Conservation (phyloP, 306 rosid species). For the Cicer pinnatifidum region DNA sequence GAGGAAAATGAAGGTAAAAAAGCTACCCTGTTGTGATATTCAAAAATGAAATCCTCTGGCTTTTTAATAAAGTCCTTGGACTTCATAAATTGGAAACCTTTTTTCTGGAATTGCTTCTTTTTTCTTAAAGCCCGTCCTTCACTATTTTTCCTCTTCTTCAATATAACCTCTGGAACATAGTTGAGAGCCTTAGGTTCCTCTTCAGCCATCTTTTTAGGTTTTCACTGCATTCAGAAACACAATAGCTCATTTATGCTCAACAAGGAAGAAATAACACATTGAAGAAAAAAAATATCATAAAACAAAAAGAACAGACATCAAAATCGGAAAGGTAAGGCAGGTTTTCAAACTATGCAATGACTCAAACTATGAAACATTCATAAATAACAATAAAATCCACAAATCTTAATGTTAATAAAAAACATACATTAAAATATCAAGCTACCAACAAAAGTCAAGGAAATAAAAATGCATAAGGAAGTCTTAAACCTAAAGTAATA, state of each 20-base stretch:
- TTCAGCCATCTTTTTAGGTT: slow-evolving; percentile 44
- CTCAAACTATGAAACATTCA: too few relatives aligned
- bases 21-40: slow-evolving; percentile 68
- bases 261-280: background rate
- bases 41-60: slow-evolving; percentile 79
- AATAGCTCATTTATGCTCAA: background rate
- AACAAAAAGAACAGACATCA: background rate
- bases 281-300: background rate
- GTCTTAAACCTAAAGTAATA: too few relatives aligned
- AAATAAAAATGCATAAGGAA: too few relatives aligned
- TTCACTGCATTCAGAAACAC: background rate
- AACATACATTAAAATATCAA: too few relatives aligned
- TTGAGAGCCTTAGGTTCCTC: slow-evolving; percentile 42
- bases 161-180: slow-evolving; percentile 45
- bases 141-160: slow-evolving; percentile 52
- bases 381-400: too few relatives aligned
- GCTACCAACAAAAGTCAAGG: too few relatives aligned
- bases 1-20: background rate
- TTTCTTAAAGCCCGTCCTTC: slow-evolving; percentile 47
- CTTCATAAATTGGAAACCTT: slow-evolving; percentile 32
- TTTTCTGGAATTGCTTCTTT: slow-evolving; percentile 42
- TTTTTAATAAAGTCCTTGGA: slow-evolving; percentile 59
- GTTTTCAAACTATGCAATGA: background rate
- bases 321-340: background rate
- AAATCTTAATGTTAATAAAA: too few relatives aligned